A percentile compares a stretch with the other conserved stretches of the same genome.
Evolutionary conservation across 331 rosid genomes (phyloP).

Genomic region (Pyrus hybrid): DNA sequence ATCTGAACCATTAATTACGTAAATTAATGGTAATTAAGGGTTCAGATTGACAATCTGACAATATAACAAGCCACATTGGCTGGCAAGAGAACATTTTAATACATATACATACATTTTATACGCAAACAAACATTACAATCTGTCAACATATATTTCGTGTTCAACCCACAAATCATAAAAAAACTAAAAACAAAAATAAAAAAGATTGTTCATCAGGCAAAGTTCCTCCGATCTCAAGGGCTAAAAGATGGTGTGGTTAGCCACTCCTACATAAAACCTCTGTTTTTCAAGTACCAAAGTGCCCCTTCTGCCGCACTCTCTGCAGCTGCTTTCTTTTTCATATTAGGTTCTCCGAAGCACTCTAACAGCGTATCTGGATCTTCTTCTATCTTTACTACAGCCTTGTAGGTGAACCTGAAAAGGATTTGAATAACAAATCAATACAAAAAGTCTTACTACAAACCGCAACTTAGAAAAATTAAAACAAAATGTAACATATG

Average conservation of each 20-base stretch:
- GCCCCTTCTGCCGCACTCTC: slow-evolving; percentile 87
- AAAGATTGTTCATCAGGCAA: not conserved
- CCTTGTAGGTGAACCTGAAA: slow-evolving; percentile 67
- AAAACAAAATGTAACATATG: not conserved
- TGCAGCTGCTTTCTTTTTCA: slow-evolving; percentile 64
- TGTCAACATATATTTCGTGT: not conserved
- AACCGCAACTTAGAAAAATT: not conserved
- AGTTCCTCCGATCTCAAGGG: not conserved
- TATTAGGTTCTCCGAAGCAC: slow-evolving; percentile 40
- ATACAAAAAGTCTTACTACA: not conserved
- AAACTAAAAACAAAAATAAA: not conserved
- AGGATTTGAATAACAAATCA: not conserved
- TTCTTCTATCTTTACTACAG: slow-evolving; percentile 55
- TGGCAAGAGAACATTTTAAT: not conserved
- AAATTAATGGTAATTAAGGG: not conserved
- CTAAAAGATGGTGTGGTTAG: not conserved
- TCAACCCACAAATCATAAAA: not conserved
- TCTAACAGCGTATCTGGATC: slow-evolving; percentile 34
- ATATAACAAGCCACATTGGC: not conserved
- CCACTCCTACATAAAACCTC: slow-evolving; percentile 29
- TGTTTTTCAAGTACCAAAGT: slow-evolving; percentile 58
- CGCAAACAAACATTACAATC: not conserved
- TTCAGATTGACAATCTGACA: not conserved
- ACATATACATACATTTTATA: not conserved
- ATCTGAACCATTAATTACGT: not conserved